Evolutionary conservation across 2,329 filamentous ascomycete species (phyloP), one percentile per base, ranked within the genome.

Genomic region (Pseudogymnoascus sp.): DNA sequence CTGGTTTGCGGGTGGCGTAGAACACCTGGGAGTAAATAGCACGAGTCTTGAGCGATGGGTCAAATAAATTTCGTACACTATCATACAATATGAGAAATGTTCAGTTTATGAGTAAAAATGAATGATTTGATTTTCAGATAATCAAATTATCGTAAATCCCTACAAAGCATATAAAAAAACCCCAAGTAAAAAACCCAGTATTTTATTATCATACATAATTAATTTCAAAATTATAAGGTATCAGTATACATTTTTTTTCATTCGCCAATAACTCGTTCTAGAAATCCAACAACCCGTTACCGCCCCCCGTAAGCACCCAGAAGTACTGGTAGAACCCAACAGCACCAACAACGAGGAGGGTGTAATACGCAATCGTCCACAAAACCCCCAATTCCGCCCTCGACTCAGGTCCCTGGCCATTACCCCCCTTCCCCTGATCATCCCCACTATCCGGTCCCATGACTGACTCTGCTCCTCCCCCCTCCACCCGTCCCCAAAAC

Each of bases 321-420:
- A 97, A 70, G 58, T 82, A 78, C 67, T 73, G 79, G 73, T 85
- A 91, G 78, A 94, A 99, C 2, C 79, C 77, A 47, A 84, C 73
- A 1, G 88, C 85, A 1, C 94, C 94, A 0, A 74, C 78, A 1
- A 94, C 76, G 1, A 97, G 79, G 47, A 97, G 73, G 2, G 81
- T 62, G 71, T 97, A 97, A 72, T 97, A 97, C 1, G 82, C 77
- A 2, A 88, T 73, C 0, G 89, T 93, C 89, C 89, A 96, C 1
- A 69, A 71, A 30, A 81, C 68, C 20, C 74, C 75, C 67, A 79
- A 69, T 38, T 63, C 64, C 32, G 25, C 28, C 9, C 38, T 38
- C 16, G 61, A 63, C 16, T 65, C 70, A 30, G 70, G 64, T 12
- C 67, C 64, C 32, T 70, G 64, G 22, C 63, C 60, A 28, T 72